Evolutionary conservation across 345 rosid genomes (phyloP).

Genomic region (Eucalyptus cloeziana): DNA sequence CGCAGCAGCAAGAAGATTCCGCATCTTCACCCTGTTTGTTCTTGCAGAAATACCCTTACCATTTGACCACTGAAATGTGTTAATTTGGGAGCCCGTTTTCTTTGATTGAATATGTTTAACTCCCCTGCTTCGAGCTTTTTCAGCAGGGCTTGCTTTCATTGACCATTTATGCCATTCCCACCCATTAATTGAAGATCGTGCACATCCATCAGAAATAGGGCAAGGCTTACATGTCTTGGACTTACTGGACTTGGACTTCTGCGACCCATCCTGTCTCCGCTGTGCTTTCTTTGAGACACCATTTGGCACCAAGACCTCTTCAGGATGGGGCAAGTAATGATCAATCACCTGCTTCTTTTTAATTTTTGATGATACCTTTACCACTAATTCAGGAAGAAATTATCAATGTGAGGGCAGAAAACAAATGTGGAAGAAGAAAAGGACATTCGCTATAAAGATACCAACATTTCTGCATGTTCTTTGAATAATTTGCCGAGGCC

Average conservation of each 20-base stretch:
- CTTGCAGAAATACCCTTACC: slow-evolving; percentile 83
- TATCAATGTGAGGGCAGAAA: neutral
- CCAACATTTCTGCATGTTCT: slow-evolving; percentile 26
- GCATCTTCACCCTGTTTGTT: slow-evolving; percentile 90
- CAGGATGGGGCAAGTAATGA: slow-evolving; percentile 1
- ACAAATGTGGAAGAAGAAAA: neutral
- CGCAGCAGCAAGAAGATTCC: slow-evolving; percentile 95
- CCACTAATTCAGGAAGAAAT: neutral
- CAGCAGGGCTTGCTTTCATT: slow-evolving; percentile 58
- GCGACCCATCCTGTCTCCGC: slow-evolving; percentile 5
- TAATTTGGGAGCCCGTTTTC: slow-evolving; percentile 33
- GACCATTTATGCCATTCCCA: slow-evolving; percentile 98
- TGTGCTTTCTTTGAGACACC: slow-evolving; percentile 16
- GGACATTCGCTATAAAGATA: neutral
- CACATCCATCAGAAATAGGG: slow-evolving; percentile 85
- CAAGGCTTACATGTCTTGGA: slow-evolving; percentile 21
- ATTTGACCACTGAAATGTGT: slow-evolving; percentile 28
- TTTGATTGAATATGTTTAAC: slow-evolving; percentile 16
- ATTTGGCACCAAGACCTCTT: slow-evolving; percentile 19
- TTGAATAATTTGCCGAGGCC: slow-evolving; percentile 7
- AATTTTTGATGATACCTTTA: slow-evolving; percentile 4
- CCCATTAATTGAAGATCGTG: slow-evolving; percentile 83
- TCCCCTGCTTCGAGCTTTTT: slow-evolving; percentile 77
- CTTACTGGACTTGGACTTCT: slow-evolving; percentile 17
- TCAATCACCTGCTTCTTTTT: slow-evolving; percentile 37